Conservation (phyloP, 345 rosid species). For the Rhodomyrtus tomentosa region DNA sequence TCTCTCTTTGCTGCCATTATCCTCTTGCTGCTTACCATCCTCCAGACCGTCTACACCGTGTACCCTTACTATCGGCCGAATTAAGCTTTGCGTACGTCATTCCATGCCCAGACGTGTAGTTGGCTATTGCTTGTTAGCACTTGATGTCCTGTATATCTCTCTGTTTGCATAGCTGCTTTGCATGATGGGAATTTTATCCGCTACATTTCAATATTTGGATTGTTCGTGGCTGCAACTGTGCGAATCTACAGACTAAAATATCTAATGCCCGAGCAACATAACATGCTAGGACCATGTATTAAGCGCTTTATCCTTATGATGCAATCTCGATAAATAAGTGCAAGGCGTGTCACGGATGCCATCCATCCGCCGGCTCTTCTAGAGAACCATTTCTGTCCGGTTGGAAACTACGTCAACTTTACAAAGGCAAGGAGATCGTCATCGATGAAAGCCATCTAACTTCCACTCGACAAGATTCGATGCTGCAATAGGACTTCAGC, state of each 20-base stretch:
- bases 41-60: neutral
- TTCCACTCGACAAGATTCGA: neutral
- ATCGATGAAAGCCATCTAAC: neutral
- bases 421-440: neutral
- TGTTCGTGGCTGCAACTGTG: neutral
- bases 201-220: neutral
- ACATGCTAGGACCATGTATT: neutral
- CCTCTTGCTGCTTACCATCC: neutral
- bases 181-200: neutral
- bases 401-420: neutral
- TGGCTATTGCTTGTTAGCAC: neutral
- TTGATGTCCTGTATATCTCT: neutral
- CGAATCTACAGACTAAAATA: neutral
- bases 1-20: conserved; percentile 4
- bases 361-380: neutral
- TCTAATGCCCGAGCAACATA: neutral
- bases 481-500: neutral
- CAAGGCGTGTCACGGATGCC: neutral
- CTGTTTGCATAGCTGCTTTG: neutral
- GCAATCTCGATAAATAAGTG: neutral
- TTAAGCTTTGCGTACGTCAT: neutral
- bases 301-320: neutral
- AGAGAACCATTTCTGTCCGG: neutral
- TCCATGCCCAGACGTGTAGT: neutral
- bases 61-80: neutral